A percentile compares a stretch with the other conserved stretches of the same genome.
Evolutionary conservation across 2,329 filamentous ascomycete genomes (phyloP).

Genomic region (Aspergillus brasiliensis): DNA sequence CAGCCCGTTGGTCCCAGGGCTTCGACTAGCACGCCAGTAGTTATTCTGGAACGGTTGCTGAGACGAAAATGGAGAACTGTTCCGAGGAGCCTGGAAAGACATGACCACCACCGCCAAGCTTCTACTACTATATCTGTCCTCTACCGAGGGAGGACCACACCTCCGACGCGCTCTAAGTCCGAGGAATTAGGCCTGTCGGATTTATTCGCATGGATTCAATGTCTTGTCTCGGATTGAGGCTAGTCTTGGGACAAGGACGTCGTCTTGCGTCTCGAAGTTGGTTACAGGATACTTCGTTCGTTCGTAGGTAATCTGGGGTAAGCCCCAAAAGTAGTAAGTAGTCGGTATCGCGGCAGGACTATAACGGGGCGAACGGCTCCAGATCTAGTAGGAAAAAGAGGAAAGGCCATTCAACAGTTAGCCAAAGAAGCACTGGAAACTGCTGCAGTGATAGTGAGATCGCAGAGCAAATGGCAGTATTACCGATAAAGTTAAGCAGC

Average conservation of each 20-base stretch:
- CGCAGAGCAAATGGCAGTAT: not conserved
- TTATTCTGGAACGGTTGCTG: slow-evolving; percentile 67
- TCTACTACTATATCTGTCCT: slow-evolving; percentile 6
- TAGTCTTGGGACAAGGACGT: not conserved
- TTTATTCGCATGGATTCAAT: not conserved
- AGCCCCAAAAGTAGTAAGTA: not conserved
- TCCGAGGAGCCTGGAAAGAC: slow-evolving; percentile 66
- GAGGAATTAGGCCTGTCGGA: not conserved
- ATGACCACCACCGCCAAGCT: slow-evolving; percentile 26
- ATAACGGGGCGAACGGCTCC: not conserved
- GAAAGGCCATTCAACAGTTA: not conserved
- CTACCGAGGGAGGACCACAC: not conserved
- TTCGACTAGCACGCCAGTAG: slow-evolving; percentile 60
- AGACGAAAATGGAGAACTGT: slow-evolving; percentile 69
- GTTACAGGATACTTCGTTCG: not conserved
- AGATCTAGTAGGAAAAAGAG: not conserved
- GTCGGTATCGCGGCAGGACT: not conserved
- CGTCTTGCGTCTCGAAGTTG: not conserved
- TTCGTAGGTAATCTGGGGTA: not conserved
- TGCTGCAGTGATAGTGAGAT: not conserved
- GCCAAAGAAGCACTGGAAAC: not conserved
- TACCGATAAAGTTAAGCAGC: not conserved
- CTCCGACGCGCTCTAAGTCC: not conserved
- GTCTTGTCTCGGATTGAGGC: not conserved
- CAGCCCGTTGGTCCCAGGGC: slow-evolving; percentile 47